Base-by-base conservation (phyloP, 441 rosid genomes). In the Croton setiger region DNA sequence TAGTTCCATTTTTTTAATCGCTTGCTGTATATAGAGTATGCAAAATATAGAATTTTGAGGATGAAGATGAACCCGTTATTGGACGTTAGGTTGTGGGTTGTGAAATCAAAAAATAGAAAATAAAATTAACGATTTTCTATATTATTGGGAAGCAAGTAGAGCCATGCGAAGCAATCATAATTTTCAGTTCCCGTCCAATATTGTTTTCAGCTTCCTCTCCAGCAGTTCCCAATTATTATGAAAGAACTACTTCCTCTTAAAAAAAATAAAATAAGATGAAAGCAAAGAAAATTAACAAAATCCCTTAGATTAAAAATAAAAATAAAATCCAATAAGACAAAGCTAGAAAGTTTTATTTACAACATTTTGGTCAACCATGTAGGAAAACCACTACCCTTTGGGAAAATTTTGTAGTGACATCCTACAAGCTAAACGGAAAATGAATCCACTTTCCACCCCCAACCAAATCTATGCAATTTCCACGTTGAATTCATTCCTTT, bases 311-410 rank as follows among this genome's bases (percentile, higher is more conserved):
- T 27, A 27, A 27, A 11, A 70, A 54, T 44, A 63, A 61, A 70
- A 77, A 54, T 44, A 63, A 61, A 70, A 77, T 68, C 69, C 72
- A 72, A 75, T 62, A 48, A 39, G 66, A 70, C 64, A 68, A 56
- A 69, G 72, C 78, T 76, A 72, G 59, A 70, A 57, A 56, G 61
- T 64, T 59, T n/a, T 84, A 82, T 84, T 23, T 81, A 84, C 84
- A 86, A 73, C 80, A 75, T 75, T 77, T 60, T 63, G 52, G 52
- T 53, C 77, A 56, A 35, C 71, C 75, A 17, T 37, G 75, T 35
- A 18, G 68, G 72, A 75, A 59, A 49, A 59, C 80, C 78, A 72
- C 67, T 54, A 69, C 57, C 57, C 64, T 48, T 44, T 45, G 60
- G 72, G 71, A 67, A 82, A 76, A 64, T 68, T 65, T 70, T 62